These are phyloP conservation scores for Boletus insuetus DNA, from an alignment of 768 basidiomycete genomes.

Conservation along the genomic window DNA sequence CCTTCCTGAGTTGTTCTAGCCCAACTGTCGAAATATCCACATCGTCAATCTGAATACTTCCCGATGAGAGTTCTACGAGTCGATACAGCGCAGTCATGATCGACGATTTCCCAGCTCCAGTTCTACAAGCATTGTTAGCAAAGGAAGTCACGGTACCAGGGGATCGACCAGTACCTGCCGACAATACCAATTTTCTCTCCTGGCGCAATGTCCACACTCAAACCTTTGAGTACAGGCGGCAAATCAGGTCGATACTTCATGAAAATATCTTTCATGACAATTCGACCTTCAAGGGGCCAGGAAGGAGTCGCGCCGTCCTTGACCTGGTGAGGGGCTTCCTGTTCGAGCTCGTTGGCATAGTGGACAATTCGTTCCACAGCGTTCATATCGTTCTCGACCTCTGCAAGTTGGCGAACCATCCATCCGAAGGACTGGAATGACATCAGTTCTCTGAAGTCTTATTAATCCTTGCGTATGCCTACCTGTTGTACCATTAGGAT, in stretches of 20 bases:
- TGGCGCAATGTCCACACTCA: conserved; percentile 64
- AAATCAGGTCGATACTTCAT: conserved; percentile 85
- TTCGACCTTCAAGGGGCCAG: conserved; percentile 75
- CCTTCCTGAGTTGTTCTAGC: conserved; percentile 64
- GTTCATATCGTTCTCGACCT: conserved; percentile 94
- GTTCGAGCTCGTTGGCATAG: conserved; percentile 77
- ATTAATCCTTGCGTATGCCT: conserved; percentile 20
- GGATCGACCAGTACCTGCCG: conserved; percentile 43
- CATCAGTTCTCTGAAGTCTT: background rate
- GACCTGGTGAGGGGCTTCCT: conserved; percentile 72
- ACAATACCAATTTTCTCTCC: conserved; percentile 95
- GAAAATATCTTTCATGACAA: conserved; percentile 73
- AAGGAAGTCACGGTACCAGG: conserved; percentile 6
- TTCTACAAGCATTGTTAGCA: conserved; percentile 36
- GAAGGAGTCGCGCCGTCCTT: conserved; percentile 56
- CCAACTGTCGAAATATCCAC: conserved; percentile 84
- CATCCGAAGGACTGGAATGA: conserved; percentile 58
- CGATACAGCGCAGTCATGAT: conserved; percentile 89
- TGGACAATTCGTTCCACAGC: conserved; percentile 82
- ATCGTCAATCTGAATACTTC: conserved; percentile 76
- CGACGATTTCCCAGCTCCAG: conserved; percentile 87
- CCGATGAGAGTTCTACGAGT: conserved; percentile 75
- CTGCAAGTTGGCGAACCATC: conserved; percentile 75
- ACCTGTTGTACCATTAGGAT: conserved; percentile 77
- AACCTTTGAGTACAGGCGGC: conserved; percentile 82